Percentiles rank a stretch among this genome's conserved stretches.
Conservation (phyloP, 306 rosid species). For the Albizia julibrissin region DNA sequence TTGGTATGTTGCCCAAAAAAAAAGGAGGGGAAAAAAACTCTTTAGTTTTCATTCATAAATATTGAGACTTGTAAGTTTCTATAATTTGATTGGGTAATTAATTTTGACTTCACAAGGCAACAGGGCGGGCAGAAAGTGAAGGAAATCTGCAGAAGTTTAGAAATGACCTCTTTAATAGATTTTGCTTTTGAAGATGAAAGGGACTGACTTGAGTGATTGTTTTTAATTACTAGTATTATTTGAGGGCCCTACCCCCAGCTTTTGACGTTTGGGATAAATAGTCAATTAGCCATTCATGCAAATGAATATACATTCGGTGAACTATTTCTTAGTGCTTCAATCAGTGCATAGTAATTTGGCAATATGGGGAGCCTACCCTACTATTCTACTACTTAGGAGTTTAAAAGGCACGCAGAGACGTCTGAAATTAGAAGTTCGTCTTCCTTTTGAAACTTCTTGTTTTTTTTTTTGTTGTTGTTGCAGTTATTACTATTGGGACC, state of each 20-base stretch:
- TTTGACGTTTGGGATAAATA: not conserved
- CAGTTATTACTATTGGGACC: constrained; percentile 37
- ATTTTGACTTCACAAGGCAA: constrained; percentile 22
- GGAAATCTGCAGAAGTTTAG: constrained; percentile 53
- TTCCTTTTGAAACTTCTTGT: constrained; percentile 31
- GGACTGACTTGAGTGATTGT: constrained; percentile 23
- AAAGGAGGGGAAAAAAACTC: too few species aligned
- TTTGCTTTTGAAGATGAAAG: constrained; percentile 47
- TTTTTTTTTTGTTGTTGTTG: not conserved
- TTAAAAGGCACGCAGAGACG: constrained; percentile 29
- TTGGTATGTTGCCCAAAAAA: too few species aligned
- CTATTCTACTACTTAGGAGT: not conserved
- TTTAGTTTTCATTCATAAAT: too few species aligned
- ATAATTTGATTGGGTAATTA: not conserved
- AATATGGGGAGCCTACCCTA: constrained; percentile 25
- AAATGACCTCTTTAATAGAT: constrained; percentile 25
- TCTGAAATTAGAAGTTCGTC: constrained; percentile 36
- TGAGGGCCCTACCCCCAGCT: constrained; percentile 1
- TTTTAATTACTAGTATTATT: constrained; percentile 1
- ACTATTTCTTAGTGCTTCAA: too few species aligned
- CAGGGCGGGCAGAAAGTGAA: constrained; percentile 26
- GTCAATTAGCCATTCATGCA: constrained; percentile 4
- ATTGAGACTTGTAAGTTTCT: not conserved
- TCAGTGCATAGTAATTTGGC: constrained; percentile 24
- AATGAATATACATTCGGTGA: too few species aligned